Evolutionary conservation across 768 basidiomycete genomes (phyloP), one percentile per base, ranked within the genome.

Genomic region (Mrakia gelida): DNA sequence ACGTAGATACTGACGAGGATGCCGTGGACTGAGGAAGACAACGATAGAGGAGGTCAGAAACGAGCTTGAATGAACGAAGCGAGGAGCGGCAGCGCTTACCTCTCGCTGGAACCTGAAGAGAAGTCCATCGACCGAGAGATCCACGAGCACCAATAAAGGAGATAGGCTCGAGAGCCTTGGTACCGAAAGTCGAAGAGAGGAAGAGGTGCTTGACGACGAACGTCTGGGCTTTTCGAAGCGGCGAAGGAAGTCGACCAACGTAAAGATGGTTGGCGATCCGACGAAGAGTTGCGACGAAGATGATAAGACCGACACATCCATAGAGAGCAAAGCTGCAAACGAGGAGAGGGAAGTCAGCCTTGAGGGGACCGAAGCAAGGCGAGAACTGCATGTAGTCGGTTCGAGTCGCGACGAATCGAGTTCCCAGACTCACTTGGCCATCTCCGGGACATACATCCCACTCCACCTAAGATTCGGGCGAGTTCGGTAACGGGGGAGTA

Each of bases 161-260:
- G 45, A 68, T 28, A 6, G 75, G 75, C 30, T 68, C 65, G 18
- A 62, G 30, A 18, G 61, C 41, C 34, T 76, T 68, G 3, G 16
- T 54, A 23, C 75, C 75, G 23, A 70, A 1, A 8, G 68, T 54
- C 5, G 75, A 68, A 7, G 75, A 68, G 38, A 76, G 45, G 75
- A 65, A 54, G n/a, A 76, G 45, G 45, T 76, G 49, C 67, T 76
- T 76, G 65, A 65, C 43, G 65, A 68, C 4, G 49, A 56, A 67
- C 6, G 75, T 76, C 11, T 63, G 18, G 52, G 38, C 49, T 2
- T 30, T 38, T 23, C 30, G 65, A 13, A 68, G 49, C 0, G 75
- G 65, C 2, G 9, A 7, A n/a, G 75, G 75, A 9, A 76, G 67
- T 32, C 49, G 49, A 23, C 43, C 61, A 30, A 16, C 6, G 54